Percentiles rank a stretch among this genome's conserved stretches.
Conservation (phyloP, 1,284 basidiomycete genomes). For the Boletus semigastroideus region DNA sequence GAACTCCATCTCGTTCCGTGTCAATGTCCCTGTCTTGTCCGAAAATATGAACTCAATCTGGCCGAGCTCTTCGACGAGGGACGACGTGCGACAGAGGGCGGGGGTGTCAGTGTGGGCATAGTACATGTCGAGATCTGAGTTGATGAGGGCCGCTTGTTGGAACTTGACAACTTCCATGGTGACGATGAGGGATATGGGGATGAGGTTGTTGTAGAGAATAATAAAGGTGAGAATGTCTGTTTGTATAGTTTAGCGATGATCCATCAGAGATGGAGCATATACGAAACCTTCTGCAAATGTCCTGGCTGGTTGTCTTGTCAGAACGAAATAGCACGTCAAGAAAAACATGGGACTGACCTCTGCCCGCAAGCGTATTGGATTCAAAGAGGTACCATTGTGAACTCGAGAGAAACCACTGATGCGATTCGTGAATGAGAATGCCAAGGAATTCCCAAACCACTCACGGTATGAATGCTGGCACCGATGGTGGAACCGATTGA, state of each 20-base stretch:
- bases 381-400: slow-evolving; percentile 85
- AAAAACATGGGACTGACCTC: slow-evolving; percentile 48
- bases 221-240: slow-evolving; percentile 96
- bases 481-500: slow-evolving; percentile 93
- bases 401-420: slow-evolving; percentile 77
- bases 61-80: slow-evolving; percentile 96
- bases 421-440: slow-evolving; percentile 4
- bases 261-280: neutral
- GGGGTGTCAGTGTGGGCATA: slow-evolving; percentile 94
- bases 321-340: neutral
- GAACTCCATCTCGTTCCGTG: slow-evolving; percentile 99
- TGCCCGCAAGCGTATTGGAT: slow-evolving; percentile 51
- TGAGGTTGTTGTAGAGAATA: slow-evolving; percentile 98
- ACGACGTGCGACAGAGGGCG: slow-evolving; percentile 94
- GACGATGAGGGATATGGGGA: slow-evolving; percentile 98
- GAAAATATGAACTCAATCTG: slow-evolving; percentile 99
- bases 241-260: slow-evolving; percentile 6
- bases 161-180: slow-evolving; percentile 99
- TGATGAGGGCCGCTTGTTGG: slow-evolving; percentile 96
- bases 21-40: slow-evolving; percentile 98
- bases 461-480: slow-evolving; percentile 74
- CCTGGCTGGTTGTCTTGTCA: slow-evolving; percentile 50
- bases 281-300: slow-evolving; percentile 75
- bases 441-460: slow-evolving; percentile 8
- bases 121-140: slow-evolving; percentile 97